These are phyloP conservation scores for Phytophthora cactorum DNA, from an alignment of 352 stramenopile species.

Conservation along the genomic window DNA sequence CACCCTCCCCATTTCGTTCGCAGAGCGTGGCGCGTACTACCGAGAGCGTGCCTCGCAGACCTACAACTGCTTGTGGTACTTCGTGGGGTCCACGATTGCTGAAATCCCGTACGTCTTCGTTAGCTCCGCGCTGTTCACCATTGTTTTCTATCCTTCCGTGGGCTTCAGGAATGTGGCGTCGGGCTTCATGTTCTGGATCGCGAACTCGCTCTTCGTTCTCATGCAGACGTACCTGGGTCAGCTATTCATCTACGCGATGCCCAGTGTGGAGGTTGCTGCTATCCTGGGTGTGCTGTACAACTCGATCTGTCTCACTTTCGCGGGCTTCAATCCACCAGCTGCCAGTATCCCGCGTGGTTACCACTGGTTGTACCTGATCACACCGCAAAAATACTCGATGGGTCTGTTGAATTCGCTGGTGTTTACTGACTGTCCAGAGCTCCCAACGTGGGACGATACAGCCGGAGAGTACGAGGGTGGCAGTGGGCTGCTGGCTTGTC, in stretches of 20 bases:
- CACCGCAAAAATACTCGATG: conserved; percentile 17
- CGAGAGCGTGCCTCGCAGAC: conserved; percentile 16
- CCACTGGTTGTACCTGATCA: conserved; percentile 21
- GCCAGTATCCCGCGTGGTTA: conserved; percentile 14
- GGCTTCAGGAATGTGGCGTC: conserved; percentile 16
- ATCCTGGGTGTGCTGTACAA: conserved; percentile 20
- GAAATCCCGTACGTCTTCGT: conserved; percentile 17
- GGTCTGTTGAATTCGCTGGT: conserved; percentile 7
- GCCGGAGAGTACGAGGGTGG: conserved; percentile 2
- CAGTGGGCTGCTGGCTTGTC: conserved; percentile 6
- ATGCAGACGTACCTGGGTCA: conserved; percentile 23
- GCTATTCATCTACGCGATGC: conserved; percentile 19
- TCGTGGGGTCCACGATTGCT: conserved; percentile 12
- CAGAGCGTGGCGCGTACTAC: conserved; percentile 8
- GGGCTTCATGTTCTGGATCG: conserved; percentile 21
- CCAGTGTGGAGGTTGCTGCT: conserved; percentile 13
- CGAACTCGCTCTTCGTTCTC: conserved; percentile 16
- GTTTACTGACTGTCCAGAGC: conserved; percentile 17
- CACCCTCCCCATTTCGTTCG: conserved; percentile 6
- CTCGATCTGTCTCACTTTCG: conserved; percentile 13
- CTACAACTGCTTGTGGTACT: conserved; percentile 21
- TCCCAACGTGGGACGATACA: conserved; percentile 10
- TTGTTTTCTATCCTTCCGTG: conserved; percentile 17
- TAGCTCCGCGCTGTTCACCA: conserved; percentile 9
- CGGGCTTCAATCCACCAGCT: conserved; percentile 19